These are phyloP conservation scores for Hyaloraphidium curvatum DNA, from an alignment of 192 early-diverging fungal species.

Conservation along the genomic window DNA sequence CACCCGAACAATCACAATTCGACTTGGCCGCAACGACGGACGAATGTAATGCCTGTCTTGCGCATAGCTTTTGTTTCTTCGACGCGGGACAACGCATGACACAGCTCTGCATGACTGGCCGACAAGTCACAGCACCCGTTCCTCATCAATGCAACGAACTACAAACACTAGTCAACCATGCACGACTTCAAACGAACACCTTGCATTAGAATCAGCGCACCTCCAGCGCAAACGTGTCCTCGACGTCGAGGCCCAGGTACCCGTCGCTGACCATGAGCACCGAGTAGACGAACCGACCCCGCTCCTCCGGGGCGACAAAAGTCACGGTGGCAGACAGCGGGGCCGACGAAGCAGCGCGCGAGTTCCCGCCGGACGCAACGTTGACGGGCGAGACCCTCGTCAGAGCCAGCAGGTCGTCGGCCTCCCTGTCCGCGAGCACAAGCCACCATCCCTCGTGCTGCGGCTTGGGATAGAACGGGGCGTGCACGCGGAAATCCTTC, in stretches of 20 bases:
- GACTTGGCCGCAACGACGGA: no score
- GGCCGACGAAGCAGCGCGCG: conserved; percentile 11
- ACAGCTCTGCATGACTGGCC: no score
- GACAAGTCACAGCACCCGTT: no score
- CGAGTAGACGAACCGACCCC: conserved; percentile 32
- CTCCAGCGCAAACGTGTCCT: no score
- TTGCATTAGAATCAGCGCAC: no score
- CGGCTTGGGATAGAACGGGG: conserved; percentile 72
- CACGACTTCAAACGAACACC: no score
- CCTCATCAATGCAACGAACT: no score
- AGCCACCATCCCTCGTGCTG: conserved; percentile 93
- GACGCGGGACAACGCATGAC: no score
- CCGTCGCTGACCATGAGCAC: conserved; percentile 56
- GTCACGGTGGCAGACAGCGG: conserved; percentile 22
- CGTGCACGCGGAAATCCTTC: conserved; percentile 38
- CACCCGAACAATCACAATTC: no score
- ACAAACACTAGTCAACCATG: no score
- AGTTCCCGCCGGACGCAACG: neutral
- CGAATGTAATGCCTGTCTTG: no score
- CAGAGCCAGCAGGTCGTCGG: conserved; percentile 52
- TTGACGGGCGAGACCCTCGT: conserved; percentile 46
- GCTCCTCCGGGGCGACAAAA: conserved; percentile 41
- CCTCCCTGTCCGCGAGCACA: conserved; percentile 42
- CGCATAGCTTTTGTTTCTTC: no score
- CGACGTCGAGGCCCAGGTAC: conserved; percentile 32